These are phyloP conservation scores for Fomes fomentarius DNA, from an alignment of 1,284 basidiomycete species.

Conservation along the genomic window DNA sequence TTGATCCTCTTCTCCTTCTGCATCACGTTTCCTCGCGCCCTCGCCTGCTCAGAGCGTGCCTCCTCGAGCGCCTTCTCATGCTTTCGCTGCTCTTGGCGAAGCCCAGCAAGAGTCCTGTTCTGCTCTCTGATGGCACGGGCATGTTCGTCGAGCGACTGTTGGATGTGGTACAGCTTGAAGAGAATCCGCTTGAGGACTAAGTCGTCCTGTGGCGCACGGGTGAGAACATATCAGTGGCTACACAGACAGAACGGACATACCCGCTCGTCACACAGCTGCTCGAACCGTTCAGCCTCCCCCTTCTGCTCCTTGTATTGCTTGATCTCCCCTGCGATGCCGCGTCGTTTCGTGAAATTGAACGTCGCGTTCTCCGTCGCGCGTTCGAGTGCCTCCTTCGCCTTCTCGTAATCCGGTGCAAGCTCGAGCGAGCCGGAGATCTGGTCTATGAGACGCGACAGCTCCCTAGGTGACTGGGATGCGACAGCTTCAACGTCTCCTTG, in stretches of 20 bases:
- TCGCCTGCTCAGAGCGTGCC: slow-evolving; percentile 81
- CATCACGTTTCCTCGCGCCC: slow-evolving; percentile 57
- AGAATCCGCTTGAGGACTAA: slow-evolving; percentile 83
- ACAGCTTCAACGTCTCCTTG: slow-evolving; percentile 99
- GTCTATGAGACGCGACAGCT: slow-evolving; percentile 90
- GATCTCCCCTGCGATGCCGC: slow-evolving; percentile 93
- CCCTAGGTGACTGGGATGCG: slow-evolving; percentile 92
- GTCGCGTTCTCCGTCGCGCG: slow-evolving; percentile 93
- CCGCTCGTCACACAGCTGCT: slow-evolving; percentile 73
- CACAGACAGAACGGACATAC: too few relatives aligned
- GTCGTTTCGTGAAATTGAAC: slow-evolving; percentile 91
- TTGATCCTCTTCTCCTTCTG: slow-evolving; percentile 37
- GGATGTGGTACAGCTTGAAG: slow-evolving; percentile 92
- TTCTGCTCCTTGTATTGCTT: slow-evolving; percentile 98
- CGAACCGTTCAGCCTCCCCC: slow-evolving; percentile 89
- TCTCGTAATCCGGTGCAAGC: slow-evolving; percentile 88
- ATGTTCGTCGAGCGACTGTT: slow-evolving; percentile 77
- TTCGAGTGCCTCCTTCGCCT: slow-evolving; percentile 85
- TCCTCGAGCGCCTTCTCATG: slow-evolving; percentile 77
- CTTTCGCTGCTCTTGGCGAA: slow-evolving; percentile 69
- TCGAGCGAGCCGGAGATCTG: slow-evolving; percentile 96
- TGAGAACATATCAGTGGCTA: too few relatives aligned
- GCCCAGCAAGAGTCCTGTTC: slow-evolving; percentile 68
- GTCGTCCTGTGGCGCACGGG: slow-evolving; percentile 62
- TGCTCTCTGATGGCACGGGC: slow-evolving; percentile 71